Base-by-base conservation (phyloP, 495 filamentous ascomycete genomes). In the Penicillium pancosmium region DNA sequence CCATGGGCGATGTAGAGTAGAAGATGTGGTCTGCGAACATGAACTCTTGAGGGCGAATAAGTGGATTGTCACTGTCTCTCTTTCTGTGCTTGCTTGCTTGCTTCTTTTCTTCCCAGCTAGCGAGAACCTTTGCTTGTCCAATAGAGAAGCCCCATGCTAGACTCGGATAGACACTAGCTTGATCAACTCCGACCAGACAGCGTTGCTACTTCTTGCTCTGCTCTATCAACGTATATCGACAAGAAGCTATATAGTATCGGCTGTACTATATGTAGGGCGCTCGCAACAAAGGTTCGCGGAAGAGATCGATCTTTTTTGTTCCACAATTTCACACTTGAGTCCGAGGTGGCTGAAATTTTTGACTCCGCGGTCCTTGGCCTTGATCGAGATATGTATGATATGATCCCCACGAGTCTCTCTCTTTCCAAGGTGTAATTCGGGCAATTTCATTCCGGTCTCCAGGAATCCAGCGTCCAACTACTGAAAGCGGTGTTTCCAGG, bases 171-270 rank as follows among this genome's bases (percentile, higher is more conserved):
- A 44, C 1, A 58, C 56, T 71, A 67, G 64, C 63, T 70, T 75
- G 75, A 72, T 55, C 62, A 58, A 62, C 68, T 56, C 63, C 61
- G 66, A 69, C 60, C 67, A 68, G 65, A 72, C 70, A 73, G 73
- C 67, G 67, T 65, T 64, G 75, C 76, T 81, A 79, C 67, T 74
- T 79, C 77, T 74, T 79, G 77, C 72, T 79, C 77, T 81, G 82
- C 74, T 82, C 80, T 86, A 85, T 84, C 77, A 85, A 84, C 74
- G 78, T 80, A 78, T 84, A 84, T 83, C 82, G 80, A 85, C 77
- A 84, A 78, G 77, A 84, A 81, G 83, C 83, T 86, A 84, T 81
- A 79, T 82, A 83, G 81, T 78, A 82, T 81, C 77, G 72, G 80
- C 70, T 80, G 76, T 78, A 80, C 78, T 82, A 79, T 79, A 68